phyloP scores from a whole-genome alignment of 768 basidiomycete species.

The Peribolospora kevripleyi region DNA sequence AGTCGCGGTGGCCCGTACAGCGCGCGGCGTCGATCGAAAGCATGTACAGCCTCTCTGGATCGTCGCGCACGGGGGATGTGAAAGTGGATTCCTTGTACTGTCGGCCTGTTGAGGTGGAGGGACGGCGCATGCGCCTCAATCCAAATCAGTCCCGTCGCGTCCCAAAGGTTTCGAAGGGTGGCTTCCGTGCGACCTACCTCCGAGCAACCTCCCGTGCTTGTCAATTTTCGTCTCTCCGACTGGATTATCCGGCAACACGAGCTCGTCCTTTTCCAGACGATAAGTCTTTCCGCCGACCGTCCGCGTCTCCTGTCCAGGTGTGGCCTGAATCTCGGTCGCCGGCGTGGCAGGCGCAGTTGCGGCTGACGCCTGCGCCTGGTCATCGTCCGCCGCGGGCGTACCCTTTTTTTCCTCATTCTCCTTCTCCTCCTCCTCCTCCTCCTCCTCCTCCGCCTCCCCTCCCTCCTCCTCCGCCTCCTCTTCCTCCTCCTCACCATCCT shows the following conservation, averaged over 20 bases:
- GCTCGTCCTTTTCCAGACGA: constrained; percentile 70
- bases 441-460: neutral
- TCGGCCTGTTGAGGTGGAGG: constrained; percentile 32
- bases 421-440: constrained; percentile 1
- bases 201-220: constrained; percentile 51
- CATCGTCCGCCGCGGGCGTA: neutral
- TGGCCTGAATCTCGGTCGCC: neutral
- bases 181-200: constrained; percentile 30
- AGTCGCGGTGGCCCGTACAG: constrained; percentile 85
- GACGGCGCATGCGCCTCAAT: neutral
- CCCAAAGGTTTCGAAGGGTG: too few relatives aligned
- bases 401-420: constrained; percentile 9
- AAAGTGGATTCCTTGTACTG: constrained; percentile 77
- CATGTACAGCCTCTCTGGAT: constrained; percentile 68
- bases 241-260: constrained; percentile 53
- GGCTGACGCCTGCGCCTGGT: neutral
- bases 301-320: constrained; percentile 3
- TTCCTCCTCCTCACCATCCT: constrained; percentile 14
- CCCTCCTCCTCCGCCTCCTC: neutral
- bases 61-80: constrained; percentile 44
- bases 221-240: constrained; percentile 88
- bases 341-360: neutral
- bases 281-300: constrained; percentile 43
- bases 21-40: constrained; percentile 94
- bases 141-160: neutral